phyloP scores from a whole-genome alignment of 306 rosid species.

The Coriaria nepalensis region DNA sequence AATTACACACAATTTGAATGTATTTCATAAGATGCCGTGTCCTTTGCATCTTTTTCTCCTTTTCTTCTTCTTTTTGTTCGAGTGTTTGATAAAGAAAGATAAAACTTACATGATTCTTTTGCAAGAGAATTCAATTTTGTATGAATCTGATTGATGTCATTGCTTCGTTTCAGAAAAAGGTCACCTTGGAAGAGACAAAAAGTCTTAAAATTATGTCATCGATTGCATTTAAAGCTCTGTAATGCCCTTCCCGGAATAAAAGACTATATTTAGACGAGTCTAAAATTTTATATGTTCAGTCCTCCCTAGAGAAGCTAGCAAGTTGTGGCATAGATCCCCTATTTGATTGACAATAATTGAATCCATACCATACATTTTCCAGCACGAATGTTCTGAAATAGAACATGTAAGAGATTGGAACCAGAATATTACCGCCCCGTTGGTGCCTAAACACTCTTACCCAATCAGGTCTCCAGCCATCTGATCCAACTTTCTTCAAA shows the following conservation, averaged over 20 bases:
- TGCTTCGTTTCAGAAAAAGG: not conserved
- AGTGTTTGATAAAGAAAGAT: conserved; percentile 8
- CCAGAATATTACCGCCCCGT: conserved; percentile 7
- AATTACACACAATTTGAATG: conserved; percentile 43
- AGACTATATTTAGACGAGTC: no score
- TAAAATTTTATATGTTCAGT: no score
- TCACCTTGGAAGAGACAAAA: no score
- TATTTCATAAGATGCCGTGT: conserved; percentile 4
- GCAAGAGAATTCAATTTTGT: not conserved
- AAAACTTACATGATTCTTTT: not conserved
- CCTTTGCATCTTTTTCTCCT: conserved; percentile 3
- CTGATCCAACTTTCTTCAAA: conserved; percentile 22
- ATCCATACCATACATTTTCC: conserved; percentile 29
- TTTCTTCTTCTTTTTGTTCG: not conserved
- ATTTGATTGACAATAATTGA: conserved; percentile 16
- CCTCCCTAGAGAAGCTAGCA: conserved; percentile 8
- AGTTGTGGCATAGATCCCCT: conserved; percentile 6
- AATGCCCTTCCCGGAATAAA: not conserved
- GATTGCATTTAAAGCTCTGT: no score
- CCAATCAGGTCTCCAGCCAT: conserved; percentile 27
- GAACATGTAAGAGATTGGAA: conserved; percentile 18
- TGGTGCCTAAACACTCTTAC: conserved; percentile 20
- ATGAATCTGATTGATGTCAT: no score
- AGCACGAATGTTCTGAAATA: conserved; percentile 23
- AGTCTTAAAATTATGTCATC: no score